phyloP scores from a whole-genome alignment of 768 basidiomycete genomes.

The Leccinum barrowsii region DNA sequence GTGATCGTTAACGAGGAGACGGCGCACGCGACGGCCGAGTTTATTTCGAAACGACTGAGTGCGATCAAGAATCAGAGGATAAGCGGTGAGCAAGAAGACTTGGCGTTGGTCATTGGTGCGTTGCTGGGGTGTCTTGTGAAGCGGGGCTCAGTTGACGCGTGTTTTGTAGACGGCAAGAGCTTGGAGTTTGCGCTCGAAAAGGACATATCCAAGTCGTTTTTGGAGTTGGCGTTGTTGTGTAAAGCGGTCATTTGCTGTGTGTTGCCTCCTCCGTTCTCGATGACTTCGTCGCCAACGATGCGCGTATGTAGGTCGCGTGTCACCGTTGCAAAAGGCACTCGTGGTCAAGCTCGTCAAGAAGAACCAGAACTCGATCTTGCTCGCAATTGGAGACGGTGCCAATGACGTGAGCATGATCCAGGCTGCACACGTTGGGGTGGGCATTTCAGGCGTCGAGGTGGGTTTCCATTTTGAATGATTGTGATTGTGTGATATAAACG shows the following conservation, averaged over 20 bases:
- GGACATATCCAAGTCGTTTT: conserved; percentile 81
- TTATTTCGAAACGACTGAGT: conserved; percentile 80
- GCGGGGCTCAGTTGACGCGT: background rate
- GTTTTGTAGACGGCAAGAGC: conserved; percentile 84
- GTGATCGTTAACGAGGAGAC: conserved; percentile 93
- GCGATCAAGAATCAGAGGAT: conserved; percentile 94
- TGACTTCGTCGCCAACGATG: background rate
- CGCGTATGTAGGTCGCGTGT: conserved; percentile 68
- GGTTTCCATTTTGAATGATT: conserved; percentile 8
- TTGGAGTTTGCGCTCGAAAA: conserved; percentile 91
- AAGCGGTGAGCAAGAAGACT: conserved; percentile 89
- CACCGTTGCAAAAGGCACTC: conserved; percentile 94
- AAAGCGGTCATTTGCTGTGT: conserved; percentile 98
- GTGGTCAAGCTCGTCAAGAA: conserved; percentile 99
- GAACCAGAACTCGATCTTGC: conserved; percentile 87
- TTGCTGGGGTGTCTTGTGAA: background rate
- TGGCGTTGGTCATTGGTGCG: conserved; percentile 91
- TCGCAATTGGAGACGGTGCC: conserved; percentile 96
- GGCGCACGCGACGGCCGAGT: conserved; percentile 75
- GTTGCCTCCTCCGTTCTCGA: background rate
- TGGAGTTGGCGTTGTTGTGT: conserved; percentile 96
- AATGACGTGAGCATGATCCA: conserved; percentile 99
- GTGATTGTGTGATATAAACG: background rate
- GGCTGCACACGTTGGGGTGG: conserved; percentile 95
- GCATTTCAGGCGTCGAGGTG: conserved; percentile 96